Conservation (phyloP, 2,329 filamentous ascomycete species). For the Diaporthe sp. region DNA sequence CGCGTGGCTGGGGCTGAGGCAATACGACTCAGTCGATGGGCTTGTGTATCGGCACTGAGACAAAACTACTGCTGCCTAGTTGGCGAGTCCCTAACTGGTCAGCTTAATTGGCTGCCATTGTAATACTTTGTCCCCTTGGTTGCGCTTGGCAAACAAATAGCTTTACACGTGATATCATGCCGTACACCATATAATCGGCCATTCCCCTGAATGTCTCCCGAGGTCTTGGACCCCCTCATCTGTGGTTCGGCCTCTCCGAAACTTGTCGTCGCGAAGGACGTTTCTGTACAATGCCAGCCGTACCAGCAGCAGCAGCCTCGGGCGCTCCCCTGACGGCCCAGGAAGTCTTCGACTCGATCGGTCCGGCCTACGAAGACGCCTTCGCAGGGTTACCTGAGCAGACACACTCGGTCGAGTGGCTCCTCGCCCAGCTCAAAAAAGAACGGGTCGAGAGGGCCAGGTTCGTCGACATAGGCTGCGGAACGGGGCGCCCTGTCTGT, state of each 20-base stretch:
- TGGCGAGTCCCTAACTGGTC: neutral
- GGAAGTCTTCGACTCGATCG: conserved; percentile 47
- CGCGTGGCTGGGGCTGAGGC: neutral
- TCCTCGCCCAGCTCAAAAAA: conserved; percentile 43
- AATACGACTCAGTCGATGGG: neutral
- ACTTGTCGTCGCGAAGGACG: neutral
- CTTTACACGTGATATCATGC: neutral
- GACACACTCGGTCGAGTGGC: conserved; percentile 45
- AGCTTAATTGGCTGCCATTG: neutral
- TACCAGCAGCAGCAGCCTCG: neutral
- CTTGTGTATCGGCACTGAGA: neutral
- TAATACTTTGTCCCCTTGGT: neutral
- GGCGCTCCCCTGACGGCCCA: conserved; percentile 41
- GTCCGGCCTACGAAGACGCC: conserved; percentile 48
- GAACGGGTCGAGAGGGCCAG: conserved; percentile 37
- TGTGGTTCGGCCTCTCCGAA: neutral
- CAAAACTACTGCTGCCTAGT: neutral
- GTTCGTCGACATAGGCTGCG: conserved; percentile 49
- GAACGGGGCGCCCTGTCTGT: conserved; percentile 48
- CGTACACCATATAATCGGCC: neutral
- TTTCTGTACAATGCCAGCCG: neutral
- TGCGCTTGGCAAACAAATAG: neutral
- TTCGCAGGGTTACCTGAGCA: conserved; percentile 46
- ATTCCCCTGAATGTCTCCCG: neutral
- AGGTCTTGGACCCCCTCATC: neutral